These are phyloP conservation scores for Neofusicoccum cordaticola DNA, from an alignment of 2,329 filamentous ascomycete species.

Conservation along the genomic window DNA sequence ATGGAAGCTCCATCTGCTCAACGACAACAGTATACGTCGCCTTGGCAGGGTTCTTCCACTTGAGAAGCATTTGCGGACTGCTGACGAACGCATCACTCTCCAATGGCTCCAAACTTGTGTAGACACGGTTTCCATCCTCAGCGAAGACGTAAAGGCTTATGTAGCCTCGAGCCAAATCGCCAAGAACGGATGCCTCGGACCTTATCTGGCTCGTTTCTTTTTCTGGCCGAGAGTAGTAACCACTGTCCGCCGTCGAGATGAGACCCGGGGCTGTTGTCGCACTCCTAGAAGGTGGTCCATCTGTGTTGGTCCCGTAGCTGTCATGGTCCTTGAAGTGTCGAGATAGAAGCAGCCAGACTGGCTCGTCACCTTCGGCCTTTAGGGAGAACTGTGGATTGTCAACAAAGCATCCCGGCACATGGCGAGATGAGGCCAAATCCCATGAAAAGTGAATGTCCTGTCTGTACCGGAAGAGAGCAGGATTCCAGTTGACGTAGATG, in stretches of 20 bases:
- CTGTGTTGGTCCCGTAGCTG: background rate
- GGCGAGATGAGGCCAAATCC: constrained; percentile 55
- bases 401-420: constrained; percentile 72
- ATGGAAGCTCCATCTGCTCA: constrained; percentile 74
- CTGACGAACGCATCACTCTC: constrained; percentile 86
- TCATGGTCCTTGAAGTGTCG: constrained; percentile 74
- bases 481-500: constrained; percentile 97
- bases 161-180: constrained; percentile 60
- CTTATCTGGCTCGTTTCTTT: background rate
- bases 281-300: background rate
- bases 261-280: background rate
- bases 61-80: constrained; percentile 84
- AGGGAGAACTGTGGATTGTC: constrained; percentile 62
- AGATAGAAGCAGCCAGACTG: constrained; percentile 80
- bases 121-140: constrained; percentile 66
- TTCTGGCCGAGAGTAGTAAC: background rate
- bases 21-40: constrained; percentile 63
- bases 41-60: constrained; percentile 59
- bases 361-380: constrained; percentile 53
- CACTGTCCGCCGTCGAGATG: constrained; percentile 24
- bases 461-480: constrained; percentile 72
- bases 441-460: constrained; percentile 91
- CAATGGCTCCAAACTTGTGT: constrained; percentile 62
- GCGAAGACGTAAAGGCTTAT: constrained; percentile 84
- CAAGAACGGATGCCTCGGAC: constrained; percentile 24